Base-by-base conservation (phyloP, 306 rosid genomes). In the Castanea sativa region DNA sequence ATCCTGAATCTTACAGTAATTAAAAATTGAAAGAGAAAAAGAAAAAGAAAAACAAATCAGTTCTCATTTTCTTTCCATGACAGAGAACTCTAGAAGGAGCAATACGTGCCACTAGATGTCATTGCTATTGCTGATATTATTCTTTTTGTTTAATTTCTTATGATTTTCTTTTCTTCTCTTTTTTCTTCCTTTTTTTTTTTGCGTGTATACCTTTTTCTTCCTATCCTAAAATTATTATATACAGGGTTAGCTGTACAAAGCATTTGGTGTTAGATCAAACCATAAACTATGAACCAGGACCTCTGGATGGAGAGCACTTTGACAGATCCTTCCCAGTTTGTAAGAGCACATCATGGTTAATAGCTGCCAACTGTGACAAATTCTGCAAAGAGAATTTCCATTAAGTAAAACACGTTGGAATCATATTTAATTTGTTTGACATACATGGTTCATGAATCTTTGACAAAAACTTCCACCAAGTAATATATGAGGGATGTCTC, bases 351-450 rank as follows among this genome's bases (percentile, higher is more conserved):
- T 68, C 72, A 10, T 68, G 72, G 52, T 68, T 68, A 68, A 68
- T 68, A 19, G 72, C 35, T 19, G 72, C 72, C 72, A 68, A 35
- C 72, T 68, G 72, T 2, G 72, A 68, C 51, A 68, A 68, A 68
- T 68, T 68, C 72, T 68, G 72, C 72, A 68, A 68, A 68, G 51
- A 68, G 45, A 68, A 68, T 25, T 68, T 68, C 16, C 16, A 33
- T 19, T 38, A 9, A 35, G 52, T 68, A 33, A 49, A 68, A 68
- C 72, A 32, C 32, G 43, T 32, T 64, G 4, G 45, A 64, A 32
- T 49, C 45, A 30, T 16, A 64, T 15, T 61, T 25, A 61, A 61
- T 61, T 63, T 63, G 38, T 63, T 14, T 29, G n/a, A 27, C 38
- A 2, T 63, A 27, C 20, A 63, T 15, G 11, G 41, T 27, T 32